A percentile compares a stretch with the other conserved stretches of the same genome.
These are phyloP conservation scores for Odontarrhena argentea DNA, from an alignment of 345 rosid genomes.

Conservation along the genomic window DNA sequence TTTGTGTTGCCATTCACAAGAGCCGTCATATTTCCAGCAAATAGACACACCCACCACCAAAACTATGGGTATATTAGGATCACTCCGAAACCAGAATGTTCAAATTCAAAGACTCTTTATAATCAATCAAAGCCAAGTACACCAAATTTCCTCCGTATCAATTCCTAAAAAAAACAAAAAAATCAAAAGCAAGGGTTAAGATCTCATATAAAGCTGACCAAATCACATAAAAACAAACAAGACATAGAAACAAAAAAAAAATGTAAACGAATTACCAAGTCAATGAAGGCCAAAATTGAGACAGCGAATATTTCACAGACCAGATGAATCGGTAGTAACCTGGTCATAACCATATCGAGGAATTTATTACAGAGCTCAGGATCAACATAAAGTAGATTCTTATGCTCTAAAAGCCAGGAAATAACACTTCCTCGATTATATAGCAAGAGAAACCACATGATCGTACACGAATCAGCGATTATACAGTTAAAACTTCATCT, in stretches of 20 bases:
- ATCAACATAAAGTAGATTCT: constrained; percentile 8
- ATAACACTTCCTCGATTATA: not conserved
- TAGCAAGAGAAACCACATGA: constrained; percentile 9
- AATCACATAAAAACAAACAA: constrained; percentile 24
- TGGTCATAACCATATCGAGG: constrained; percentile 23
- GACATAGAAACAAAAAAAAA: not conserved
- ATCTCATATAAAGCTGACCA: constrained; percentile 20
- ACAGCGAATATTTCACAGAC: not conserved
- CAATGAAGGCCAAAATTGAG: constrained; percentile 36
- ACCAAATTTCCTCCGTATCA: constrained; percentile 18
- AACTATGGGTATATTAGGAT: constrained; percentile 14
- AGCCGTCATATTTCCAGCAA: constrained; percentile 55
- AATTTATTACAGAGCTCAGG: constrained; percentile 4
- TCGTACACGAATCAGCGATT: not conserved
- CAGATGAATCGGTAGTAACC: constrained; percentile 23
- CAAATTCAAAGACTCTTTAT: constrained; percentile 19
- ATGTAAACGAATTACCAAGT: constrained; percentile 46
- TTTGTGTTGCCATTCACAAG: constrained; percentile 48
- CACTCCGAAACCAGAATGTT: constrained; percentile 7
- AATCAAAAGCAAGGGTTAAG: constrained; percentile 4
- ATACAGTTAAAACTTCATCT: not conserved
- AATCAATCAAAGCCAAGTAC: constrained; percentile 6
- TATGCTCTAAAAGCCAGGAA: constrained; percentile 4
- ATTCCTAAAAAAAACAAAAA: constrained; percentile 9
- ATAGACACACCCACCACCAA: constrained; percentile 23